Evolutionary conservation across 495 filamentous ascomycete genomes (phyloP).

Genomic region (Symbiotaphrina buchneri): DNA sequence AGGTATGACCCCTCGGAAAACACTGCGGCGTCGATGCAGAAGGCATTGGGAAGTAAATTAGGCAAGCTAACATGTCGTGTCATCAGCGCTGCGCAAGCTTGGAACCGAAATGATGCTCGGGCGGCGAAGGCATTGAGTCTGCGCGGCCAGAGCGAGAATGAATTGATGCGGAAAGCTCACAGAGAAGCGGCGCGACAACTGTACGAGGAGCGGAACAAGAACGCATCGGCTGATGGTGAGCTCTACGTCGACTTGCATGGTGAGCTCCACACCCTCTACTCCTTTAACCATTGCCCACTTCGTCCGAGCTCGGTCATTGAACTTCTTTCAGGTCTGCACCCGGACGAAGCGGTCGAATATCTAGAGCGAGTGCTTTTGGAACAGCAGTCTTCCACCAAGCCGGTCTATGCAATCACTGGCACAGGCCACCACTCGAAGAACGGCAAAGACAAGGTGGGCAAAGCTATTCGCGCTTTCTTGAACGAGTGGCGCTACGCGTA

Average conservation of each 20-base stretch:
- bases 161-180: slow-evolving; percentile 91
- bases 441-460: slow-evolving; percentile 96
- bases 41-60: no score
- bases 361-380: slow-evolving; percentile 70
- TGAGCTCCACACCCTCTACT: slow-evolving; percentile 5
- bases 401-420: slow-evolving; percentile 88
- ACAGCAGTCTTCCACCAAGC: slow-evolving; percentile 26
- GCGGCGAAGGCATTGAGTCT: slow-evolving; percentile 88
- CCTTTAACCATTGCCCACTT: no score
- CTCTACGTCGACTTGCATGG: slow-evolving; percentile 88
- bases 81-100: slow-evolving; percentile 97
- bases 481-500: slow-evolving; percentile 93
- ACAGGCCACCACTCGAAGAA: slow-evolving; percentile 97
- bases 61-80: no score
- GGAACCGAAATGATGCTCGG: slow-evolving; percentile 94
- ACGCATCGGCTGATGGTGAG: slow-evolving; percentile 26
- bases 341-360: slow-evolving; percentile 92
- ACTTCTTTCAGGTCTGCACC: slow-evolving; percentile 50
- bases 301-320: no score
- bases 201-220: slow-evolving; percentile 84
- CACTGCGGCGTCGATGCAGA: no score
- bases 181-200: slow-evolving; percentile 79
- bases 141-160: slow-evolving; percentile 88
- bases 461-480: slow-evolving; percentile 72
- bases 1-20: slow-evolving; percentile 38